phyloP scores from a whole-genome alignment of 257 asterid species.

The Ligustrum vulgare region DNA sequence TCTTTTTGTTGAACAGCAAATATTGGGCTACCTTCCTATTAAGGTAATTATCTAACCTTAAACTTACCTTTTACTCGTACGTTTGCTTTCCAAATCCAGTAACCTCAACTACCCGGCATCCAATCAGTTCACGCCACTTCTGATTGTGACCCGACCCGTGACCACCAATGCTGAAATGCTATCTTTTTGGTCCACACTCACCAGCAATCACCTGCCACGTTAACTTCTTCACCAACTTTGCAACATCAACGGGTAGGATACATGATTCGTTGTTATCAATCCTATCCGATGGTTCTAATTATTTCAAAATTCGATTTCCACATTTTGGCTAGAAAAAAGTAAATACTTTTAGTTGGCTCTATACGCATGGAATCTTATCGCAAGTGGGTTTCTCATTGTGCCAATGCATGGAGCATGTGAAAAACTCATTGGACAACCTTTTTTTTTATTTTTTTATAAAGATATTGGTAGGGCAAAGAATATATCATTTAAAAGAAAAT shows the following conservation, averaged over 20 bases:
- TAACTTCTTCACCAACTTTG: conserved; percentile 7
- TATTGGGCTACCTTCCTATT: conserved; percentile 26
- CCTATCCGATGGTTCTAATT: conserved; percentile 1
- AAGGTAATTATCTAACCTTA: conserved; percentile 36
- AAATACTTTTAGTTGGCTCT: not conserved
- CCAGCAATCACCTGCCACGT: conserved; percentile 28
- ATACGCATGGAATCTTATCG: too few relatives aligned
- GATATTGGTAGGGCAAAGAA: too few relatives aligned
- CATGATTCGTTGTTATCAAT: too few relatives aligned
- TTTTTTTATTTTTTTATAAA: too few relatives aligned
- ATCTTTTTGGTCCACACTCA: conserved; percentile 2
- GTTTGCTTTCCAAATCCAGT: conserved; percentile 29
- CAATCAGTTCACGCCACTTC: conserved; percentile 1
- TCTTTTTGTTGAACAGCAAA: too few relatives aligned
- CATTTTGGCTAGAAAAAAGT: not conserved
- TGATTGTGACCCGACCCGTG: conserved; percentile 13
- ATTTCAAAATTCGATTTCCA: not conserved
- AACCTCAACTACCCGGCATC: conserved; percentile 14
- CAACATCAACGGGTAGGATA: conserved; percentile 6
- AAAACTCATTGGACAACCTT: too few relatives aligned
- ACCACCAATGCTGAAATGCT: not conserved
- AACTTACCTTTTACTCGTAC: conserved; percentile 7
- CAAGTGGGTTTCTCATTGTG: too few relatives aligned
- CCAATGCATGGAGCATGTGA: too few relatives aligned
- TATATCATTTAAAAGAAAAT: too few relatives aligned